Evolutionary conservation across 768 basidiomycete species (phyloP).

Genomic region (Tephrocybe sp.): DNA sequence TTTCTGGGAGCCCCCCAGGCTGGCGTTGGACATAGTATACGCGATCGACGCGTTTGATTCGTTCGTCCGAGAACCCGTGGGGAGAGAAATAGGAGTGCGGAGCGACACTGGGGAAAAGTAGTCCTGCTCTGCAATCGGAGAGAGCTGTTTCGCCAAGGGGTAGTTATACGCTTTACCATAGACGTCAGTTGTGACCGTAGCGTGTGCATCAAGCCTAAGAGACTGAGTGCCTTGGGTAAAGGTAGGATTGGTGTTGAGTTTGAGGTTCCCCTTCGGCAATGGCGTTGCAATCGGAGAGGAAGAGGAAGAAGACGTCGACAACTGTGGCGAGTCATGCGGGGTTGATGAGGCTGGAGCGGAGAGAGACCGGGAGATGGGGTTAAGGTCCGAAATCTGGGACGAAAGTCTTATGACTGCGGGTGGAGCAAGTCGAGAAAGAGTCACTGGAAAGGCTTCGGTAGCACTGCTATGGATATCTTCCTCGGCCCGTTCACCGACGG

Average conservation of each 20-base stretch:
- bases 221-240: constrained; percentile 41
- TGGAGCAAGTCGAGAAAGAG: constrained; percentile 17
- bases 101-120: constrained; percentile 51
- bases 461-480: too few species aligned
- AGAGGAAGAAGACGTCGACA: constrained; percentile 21
- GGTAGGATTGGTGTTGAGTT: constrained; percentile 26
- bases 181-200: constrained; percentile 29
- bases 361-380: constrained; percentile 25
- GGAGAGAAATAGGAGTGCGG: constrained; percentile 34
- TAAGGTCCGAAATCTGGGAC: constrained; percentile 14
- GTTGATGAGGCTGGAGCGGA: constrained; percentile 28
- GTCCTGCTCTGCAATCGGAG: constrained; percentile 67
- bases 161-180: constrained; percentile 37
- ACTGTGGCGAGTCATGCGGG: constrained; percentile 1
- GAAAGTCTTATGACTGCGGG: constrained; percentile 23
- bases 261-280: constrained; percentile 28
- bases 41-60: constrained; percentile 13
- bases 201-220: constrained; percentile 36
- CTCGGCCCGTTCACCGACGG: constrained; percentile 6
- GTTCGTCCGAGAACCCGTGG: constrained; percentile 21
- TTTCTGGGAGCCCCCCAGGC: constrained; percentile 35
- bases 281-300: constrained; percentile 22
- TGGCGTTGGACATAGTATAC: constrained; percentile 25
- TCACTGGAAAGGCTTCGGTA: too few species aligned
- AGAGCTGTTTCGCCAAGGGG: constrained; percentile 51